Percentiles rank a stretch among this genome's conserved stretches.
These are phyloP conservation scores for Capsella rubella DNA, from an alignment of 441 rosid species.

Conservation along the genomic window DNA sequence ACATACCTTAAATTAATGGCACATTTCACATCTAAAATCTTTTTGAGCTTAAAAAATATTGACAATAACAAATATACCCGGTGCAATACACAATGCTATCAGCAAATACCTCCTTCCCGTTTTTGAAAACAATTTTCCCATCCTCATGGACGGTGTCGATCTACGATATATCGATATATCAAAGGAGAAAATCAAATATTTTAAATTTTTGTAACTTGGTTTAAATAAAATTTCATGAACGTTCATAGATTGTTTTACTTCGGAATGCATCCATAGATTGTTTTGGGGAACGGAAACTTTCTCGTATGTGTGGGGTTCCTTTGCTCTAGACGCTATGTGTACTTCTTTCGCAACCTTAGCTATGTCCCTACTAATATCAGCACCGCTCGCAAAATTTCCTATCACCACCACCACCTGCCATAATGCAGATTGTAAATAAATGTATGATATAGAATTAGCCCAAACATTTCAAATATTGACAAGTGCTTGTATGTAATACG, in stretches of 20 bases:
- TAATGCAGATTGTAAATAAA: neutral
- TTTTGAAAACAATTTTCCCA: slow-evolving; percentile 63
- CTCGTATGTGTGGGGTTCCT: slow-evolving; percentile 47
- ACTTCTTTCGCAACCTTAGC: slow-evolving; percentile 82
- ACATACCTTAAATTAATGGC: neutral
- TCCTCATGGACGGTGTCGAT: slow-evolving; percentile 54
- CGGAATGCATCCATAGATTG: slow-evolving; percentile 76
- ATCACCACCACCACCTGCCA: slow-evolving; percentile 70
- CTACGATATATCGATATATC: slow-evolving; percentile 38
- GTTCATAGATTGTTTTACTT: slow-evolving; percentile 46
- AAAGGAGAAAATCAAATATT: neutral
- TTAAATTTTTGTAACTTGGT: neutral
- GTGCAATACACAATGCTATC: slow-evolving; percentile 76
- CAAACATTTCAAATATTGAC: neutral
- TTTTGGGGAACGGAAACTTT: slow-evolving; percentile 48
- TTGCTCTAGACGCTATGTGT: slow-evolving; percentile 64
- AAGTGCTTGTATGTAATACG: neutral
- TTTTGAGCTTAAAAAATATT: neutral
- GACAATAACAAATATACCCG: slow-evolving; percentile 49
- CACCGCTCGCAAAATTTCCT: slow-evolving; percentile 64
- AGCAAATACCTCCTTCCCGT: slow-evolving; percentile 56
- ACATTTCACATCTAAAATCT: neutral
- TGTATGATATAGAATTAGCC: neutral
- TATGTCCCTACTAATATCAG: slow-evolving; percentile 71
- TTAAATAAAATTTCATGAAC: neutral